Conservation (phyloP, 768 basidiomycete genomes). For the Tulasnella sp. region DNA sequence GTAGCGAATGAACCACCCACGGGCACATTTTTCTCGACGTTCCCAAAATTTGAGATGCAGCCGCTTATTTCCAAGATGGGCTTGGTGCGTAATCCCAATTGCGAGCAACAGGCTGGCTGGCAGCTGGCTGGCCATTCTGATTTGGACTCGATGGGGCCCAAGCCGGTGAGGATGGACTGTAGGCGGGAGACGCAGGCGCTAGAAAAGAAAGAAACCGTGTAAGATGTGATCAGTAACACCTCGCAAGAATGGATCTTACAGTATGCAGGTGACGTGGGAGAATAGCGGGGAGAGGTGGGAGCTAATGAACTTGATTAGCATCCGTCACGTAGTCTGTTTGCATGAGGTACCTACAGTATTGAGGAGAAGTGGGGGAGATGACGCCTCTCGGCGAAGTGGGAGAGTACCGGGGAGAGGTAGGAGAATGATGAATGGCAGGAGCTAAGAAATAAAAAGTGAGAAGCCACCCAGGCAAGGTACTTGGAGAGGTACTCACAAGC, state of each 20-base stretch:
- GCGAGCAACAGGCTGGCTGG: neutral
- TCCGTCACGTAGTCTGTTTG: neutral
- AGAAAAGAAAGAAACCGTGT: constrained; percentile 11
- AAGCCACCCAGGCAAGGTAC: neutral
- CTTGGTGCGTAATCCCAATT: neutral
- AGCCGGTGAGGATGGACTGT: constrained; percentile 29
- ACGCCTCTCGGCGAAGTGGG: constrained; percentile 62
- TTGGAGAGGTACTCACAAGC: constrained; percentile 42
- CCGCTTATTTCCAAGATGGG: neutral
- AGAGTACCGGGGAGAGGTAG: constrained; percentile 84
- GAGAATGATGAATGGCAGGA: constrained; percentile 62
- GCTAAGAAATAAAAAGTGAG: constrained; percentile 35
- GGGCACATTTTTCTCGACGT: no score
- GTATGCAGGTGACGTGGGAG: constrained; percentile 74
- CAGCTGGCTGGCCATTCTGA: neutral
- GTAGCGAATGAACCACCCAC: no score
- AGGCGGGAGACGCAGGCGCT: constrained; percentile 78
- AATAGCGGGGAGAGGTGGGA: constrained; percentile 78
- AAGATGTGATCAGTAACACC: constrained; percentile 17
- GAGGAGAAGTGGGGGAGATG: constrained; percentile 31
- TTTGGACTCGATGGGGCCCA: neutral
- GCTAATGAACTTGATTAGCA: constrained; percentile 33
- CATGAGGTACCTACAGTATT: constrained; percentile 54
- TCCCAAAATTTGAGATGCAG: neutral
- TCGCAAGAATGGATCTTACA: constrained; percentile 36